phyloP scores from a whole-genome alignment of 176 grass and related monocot species.

The Oryza officinalis region DNA sequence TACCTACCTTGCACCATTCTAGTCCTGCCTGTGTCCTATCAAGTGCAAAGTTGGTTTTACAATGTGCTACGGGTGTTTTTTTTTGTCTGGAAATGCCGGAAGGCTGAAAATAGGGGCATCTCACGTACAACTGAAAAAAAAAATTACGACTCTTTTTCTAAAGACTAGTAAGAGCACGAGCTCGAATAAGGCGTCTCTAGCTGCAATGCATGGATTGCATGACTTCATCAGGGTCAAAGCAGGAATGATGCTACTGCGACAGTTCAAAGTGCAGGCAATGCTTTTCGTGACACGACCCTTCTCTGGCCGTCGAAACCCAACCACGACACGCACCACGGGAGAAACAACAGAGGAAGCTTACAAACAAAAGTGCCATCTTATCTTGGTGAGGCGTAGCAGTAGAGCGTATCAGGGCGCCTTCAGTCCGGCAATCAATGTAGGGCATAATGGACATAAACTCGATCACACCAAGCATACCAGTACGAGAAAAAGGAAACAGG shows the following conservation, averaged over 20 bases:
- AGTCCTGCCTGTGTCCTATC: background rate
- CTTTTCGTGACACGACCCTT: slow-evolving; percentile 28
- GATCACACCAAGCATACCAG: slow-evolving; percentile 11
- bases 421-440: slow-evolving; percentile 25
- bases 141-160: background rate
- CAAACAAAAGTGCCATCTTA: slow-evolving; percentile 3
- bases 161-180: slow-evolving; percentile 6
- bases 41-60: too few species aligned
- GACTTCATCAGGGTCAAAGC: background rate
- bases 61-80: too few species aligned
- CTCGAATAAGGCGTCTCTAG: background rate
- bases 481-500: background rate
- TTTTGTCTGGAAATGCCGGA: background rate
- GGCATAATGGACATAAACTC: slow-evolving; percentile 5
- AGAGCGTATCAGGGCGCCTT: slow-evolving; percentile 28
- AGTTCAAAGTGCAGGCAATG: slow-evolving; percentile 3
- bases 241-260: background rate
- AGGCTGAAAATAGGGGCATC: background rate
- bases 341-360: background rate
- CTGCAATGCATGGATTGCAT: background rate
- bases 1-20: background rate
- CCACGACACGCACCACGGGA: background rate
- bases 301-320: slow-evolving; percentile 21
- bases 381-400: background rate
- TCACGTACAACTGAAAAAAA: too few species aligned